Evolutionary conservation across 495 filamentous ascomycete species (phyloP), one percentile per base, ranked within the genome.

Genomic region (Hypoxylon intermedium): DNA sequence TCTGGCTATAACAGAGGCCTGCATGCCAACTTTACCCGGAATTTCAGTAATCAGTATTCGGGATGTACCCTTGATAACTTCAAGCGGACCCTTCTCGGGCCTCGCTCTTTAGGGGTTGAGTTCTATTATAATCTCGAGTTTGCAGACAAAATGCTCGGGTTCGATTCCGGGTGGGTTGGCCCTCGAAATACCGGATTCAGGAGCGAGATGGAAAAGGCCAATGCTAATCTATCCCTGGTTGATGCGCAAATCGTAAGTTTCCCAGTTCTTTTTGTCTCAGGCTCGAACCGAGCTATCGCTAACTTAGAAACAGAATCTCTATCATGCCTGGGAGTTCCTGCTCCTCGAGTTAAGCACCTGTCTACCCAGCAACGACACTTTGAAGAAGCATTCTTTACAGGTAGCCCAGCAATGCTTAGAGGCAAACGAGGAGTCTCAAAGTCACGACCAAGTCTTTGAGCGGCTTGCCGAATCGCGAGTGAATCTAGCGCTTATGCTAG

Each of bases 261-360:
- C 47, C 15, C 31, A 9, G 1, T 21, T 2, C 28, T 7, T n/a
- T 2, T 13, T 3, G 24, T 2, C 31, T 7, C 2, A 13, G 3
- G 28, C 31, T 38, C 12, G 2, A 18, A 38, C 18, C 28, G 13
- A 49, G 15, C 28, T n/a, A 36, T 9, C 47, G 13, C 70, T 79
- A 73, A 79, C 68, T 56, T 38, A 50, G 6, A 41, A 28, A 38
- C 38, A 92, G 88, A 79, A 80, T 51, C 84, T 99, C 28, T 85
- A 96, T 46, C 82, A 89, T 57, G 88, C 90, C 56, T 99, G 94
- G 94, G 93, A 91, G 71, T 85, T 89, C 43, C 84, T 99, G 9
- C 85, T 91, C 9, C 79, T 93, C 41, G 93, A 97, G 73, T 83
- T 98, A 38, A 90, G 87, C 64, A 79, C 82, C 12, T 86, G 86